Base-by-base conservation (phyloP, 2,329 filamentous ascomycete genomes). In the Alternaria brassicicola region DNA sequence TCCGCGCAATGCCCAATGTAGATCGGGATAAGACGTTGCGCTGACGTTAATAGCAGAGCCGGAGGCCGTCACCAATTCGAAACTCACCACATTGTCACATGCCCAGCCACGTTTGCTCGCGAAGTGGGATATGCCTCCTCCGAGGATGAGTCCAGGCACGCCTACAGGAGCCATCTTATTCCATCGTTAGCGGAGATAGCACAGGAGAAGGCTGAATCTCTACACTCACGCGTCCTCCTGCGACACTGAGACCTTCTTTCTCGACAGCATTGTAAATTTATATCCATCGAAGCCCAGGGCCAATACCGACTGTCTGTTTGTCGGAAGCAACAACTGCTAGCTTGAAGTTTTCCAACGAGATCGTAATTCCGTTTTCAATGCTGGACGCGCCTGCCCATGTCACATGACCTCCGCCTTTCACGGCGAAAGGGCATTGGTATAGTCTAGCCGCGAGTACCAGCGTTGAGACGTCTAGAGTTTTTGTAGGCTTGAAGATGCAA, bases 371-470 rank as follows among this genome's bases (percentile, higher is more conserved):
- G 39, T 68, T 66, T 3, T 75, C 65, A 21, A 81, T 80, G 51
- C 77, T 80, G 21, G 77, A 78, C 13, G 74, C 71, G 7, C 79
- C 78, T 0, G 71, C 66, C 61, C 72, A 75, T 6, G 72, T 64
- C 12, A 73, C 73, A 57, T 82, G 80, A 4, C 80, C 80, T 26
- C 80, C 80, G 31, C 77, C 74, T 52, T 78, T 79, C 3, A 82
- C 72, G 1, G 78, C 78, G 57, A 80, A 80, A 76, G 62, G 67
- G 35, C 68, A 74, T 46, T 65, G 63, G 19, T 64, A 59, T 0
- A 63, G 28, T 17, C 63, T 56, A 19, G 66, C 58, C 5, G 62
- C 3, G 2, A 69, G 48, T 10, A 69, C 57, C 1, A 59, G 4
- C 6, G 47, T 57, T 2, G 65, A 67, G 7, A 69, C 55, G 4